A percentile compares a stretch with the other conserved stretches of the same genome.
phyloP scores from a whole-genome alignment of 768 basidiomycete genomes.

The Hypsizygus marmoreus region DNA sequence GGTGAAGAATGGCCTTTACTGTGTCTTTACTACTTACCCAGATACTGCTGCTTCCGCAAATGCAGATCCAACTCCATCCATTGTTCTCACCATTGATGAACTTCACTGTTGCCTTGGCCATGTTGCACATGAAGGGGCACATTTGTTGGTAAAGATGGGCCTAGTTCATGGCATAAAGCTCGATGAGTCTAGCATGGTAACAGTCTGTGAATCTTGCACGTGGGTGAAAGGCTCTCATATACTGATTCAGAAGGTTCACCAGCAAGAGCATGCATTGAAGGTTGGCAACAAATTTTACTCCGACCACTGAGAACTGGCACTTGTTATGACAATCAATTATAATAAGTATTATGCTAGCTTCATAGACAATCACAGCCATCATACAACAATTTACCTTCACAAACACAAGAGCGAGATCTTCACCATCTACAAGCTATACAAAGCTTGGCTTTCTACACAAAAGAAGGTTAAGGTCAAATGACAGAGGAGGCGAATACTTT shows the following conservation, averaged over 20 bases:
- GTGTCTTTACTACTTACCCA: conserved; percentile 10
- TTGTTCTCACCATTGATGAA: conserved; percentile 23
- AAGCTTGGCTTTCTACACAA: conserved; percentile 7
- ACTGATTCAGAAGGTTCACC: neutral
- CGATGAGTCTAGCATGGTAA: conserved; percentile 7
- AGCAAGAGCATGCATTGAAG: neutral
- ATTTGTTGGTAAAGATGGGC: conserved; percentile 20
- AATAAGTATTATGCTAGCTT: conserved; percentile 10
- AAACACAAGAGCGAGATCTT: conserved; percentile 2
- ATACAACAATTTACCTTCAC: conserved; percentile 2
- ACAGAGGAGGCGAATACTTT: conserved; percentile 4
- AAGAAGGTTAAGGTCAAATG: neutral
- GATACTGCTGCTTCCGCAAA: conserved; percentile 10
- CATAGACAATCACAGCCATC: conserved; percentile 3
- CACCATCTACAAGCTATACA: neutral
- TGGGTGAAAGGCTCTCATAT: neutral
- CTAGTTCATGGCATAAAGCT: conserved; percentile 24
- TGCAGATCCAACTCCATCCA: neutral
- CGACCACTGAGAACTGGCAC: conserved; percentile 7
- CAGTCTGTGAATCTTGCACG: neutral
- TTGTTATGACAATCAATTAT: conserved; percentile 5
- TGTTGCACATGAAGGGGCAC: conserved; percentile 19
- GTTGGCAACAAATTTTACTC: conserved; percentile 2
- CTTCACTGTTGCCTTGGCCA: conserved; percentile 29
- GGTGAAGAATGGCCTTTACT: conserved; percentile 20